phyloP scores from a whole-genome alignment of 2,329 filamentous ascomycete genomes.

The Aspergillus sp. region DNA sequence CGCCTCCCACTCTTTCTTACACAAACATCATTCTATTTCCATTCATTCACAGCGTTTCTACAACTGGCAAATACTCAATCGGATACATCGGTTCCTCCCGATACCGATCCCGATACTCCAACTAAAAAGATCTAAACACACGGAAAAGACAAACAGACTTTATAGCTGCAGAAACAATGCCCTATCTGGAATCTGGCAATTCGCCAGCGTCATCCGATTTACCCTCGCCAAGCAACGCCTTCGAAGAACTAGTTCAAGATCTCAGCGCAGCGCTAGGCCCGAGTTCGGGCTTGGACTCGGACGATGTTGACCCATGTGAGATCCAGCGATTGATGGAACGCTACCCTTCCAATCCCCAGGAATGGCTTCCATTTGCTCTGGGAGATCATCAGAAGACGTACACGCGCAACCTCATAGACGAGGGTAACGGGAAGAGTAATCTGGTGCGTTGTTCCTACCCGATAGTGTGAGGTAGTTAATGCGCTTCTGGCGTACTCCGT shows the following conservation, averaged over 20 bases:
- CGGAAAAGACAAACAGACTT: not conserved
- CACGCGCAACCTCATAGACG: slow-evolving; percentile 84
- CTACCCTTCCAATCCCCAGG: slow-evolving; percentile 65
- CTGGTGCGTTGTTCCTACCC: slow-evolving; percentile 50
- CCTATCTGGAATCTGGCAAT: slow-evolving; percentile 27
- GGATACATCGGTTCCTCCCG: too few relatives aligned
- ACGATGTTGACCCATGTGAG: slow-evolving; percentile 72
- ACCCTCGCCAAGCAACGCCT: slow-evolving; percentile 35
- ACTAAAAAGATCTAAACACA: not conserved
- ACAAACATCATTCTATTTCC: too few relatives aligned
- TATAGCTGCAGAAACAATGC: slow-evolving; percentile 24
- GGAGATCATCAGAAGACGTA: slow-evolving; percentile 69
- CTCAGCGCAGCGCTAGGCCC: slow-evolving; percentile 74
- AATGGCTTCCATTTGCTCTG: slow-evolving; percentile 75
- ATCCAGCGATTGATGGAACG: slow-evolving; percentile 70
- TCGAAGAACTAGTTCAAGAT: slow-evolving; percentile 69
- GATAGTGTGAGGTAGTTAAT: too few relatives aligned
- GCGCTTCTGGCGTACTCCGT: not conserved
- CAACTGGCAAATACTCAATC: too few relatives aligned
- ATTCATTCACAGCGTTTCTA: too few relatives aligned
- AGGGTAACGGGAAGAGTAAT: slow-evolving; percentile 80
- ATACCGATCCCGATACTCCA: too few relatives aligned
- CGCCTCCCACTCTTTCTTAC: too few relatives aligned
- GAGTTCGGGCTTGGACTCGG: slow-evolving; percentile 76
- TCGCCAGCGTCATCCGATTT: slow-evolving; percentile 8